Base-by-base conservation (phyloP, 371 early-diverging fungal species). In the Apophysomyces variabilis region DNA sequence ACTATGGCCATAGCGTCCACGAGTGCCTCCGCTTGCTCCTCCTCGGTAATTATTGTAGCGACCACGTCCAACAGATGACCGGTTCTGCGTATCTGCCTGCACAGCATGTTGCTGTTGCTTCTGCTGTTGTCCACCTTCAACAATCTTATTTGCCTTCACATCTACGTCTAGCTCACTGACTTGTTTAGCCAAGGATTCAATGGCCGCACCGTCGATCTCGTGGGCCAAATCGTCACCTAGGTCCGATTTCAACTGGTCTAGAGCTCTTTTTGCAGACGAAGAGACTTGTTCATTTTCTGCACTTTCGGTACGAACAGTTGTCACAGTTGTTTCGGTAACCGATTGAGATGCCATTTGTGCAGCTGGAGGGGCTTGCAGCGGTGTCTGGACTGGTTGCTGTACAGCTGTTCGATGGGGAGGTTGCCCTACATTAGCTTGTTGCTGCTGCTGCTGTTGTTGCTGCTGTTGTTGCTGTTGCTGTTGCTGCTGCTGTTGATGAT, bases 151-250 rank as follows among this genome's bases (percentile, higher is more conserved):
- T 13, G 38, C 26, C 14, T 76, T 74, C 57, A 68, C 66, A 41
- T 72, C 68, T 21, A 79, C 67, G 57, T 80, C 79, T 47, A 85
- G 64, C 67, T 85, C 87, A 61, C 87, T 85, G 44, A 86, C 85
- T 64, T 83, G 82, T 69, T 86, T 86, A 58, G 85, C 87, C 57
- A 86, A 73, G 36, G 77, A 75, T 39, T 86, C 85, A 35, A 86
- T 84, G 4, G 87, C 81, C 38, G 79, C 79, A 54, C 71, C 75
- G 46, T 72, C 71, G n/a, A 75, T 75, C n/a, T 61, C 61, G 3
- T 61, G 61, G 12, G 61, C 45, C 44, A 46, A 61, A 12, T 46
- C 61, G 8, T 45, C 46, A 4, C 32, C 61, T 21, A 61, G 26
- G 41, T 46, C 61, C 9, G 61, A 61, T 32, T 61, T 61, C 11